A percentile compares a stretch with the other conserved stretches of the same genome.
Evolutionary conservation across 2,329 filamentous ascomycete species (phyloP).

Genomic region (Pseudogymnoascus sp.): DNA sequence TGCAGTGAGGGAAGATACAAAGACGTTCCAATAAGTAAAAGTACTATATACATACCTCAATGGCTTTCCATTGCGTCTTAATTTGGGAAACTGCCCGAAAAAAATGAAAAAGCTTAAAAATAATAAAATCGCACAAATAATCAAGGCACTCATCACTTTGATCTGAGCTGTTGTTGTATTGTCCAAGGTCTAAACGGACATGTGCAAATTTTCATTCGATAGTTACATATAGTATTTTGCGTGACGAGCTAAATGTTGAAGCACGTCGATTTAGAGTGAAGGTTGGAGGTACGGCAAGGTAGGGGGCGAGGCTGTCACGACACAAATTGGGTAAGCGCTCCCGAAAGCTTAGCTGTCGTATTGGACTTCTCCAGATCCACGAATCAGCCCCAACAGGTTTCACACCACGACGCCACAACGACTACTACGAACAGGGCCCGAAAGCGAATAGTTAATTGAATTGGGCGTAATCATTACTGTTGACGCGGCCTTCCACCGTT

Average conservation of each 20-base stretch:
- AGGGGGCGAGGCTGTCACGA: background rate
- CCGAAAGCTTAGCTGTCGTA: background rate
- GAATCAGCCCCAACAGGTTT: no score
- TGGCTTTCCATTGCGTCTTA: constrained; percentile 23
- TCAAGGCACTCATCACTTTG: background rate
- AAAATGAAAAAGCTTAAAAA: background rate
- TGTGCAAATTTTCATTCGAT: background rate
- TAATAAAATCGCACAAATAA: constrained; percentile 2
- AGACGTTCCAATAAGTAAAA: background rate
- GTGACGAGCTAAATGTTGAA: background rate
- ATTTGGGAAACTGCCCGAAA: constrained; percentile 14
- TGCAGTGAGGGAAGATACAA: background rate
- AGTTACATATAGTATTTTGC: background rate
- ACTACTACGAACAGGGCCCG: background rate
- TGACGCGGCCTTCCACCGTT: background rate
- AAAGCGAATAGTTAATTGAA: background rate
- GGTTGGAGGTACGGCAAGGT: background rate
- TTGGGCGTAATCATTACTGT: background rate
- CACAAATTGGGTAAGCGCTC: constrained; percentile 6
- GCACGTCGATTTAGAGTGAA: background rate
- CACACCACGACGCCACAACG: no score
- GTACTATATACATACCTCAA: constrained; percentile 21
- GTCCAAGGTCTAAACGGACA: background rate
- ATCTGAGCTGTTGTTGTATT: background rate
- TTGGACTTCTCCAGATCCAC: no score